These are phyloP conservation scores for Populus hybrid DNA, from an alignment of 441 rosid species.

Conservation along the genomic window DNA sequence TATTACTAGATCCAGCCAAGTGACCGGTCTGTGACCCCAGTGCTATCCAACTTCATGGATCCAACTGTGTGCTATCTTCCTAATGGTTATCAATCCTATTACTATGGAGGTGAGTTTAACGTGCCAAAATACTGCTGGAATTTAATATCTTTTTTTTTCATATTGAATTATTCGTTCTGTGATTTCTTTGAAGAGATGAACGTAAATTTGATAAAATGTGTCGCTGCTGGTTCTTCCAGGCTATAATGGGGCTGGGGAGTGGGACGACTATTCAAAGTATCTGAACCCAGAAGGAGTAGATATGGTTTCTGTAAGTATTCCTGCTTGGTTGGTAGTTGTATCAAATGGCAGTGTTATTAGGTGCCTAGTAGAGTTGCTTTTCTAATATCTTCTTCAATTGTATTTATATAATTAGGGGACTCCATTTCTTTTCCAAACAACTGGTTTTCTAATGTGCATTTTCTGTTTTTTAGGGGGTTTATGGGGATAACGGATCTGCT, in stretches of 20 bases:
- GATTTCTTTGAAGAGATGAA: too few species aligned
- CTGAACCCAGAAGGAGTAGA: conserved; percentile 59
- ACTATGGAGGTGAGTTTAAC: conserved; percentile 42
- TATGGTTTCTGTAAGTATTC: conserved; percentile 45
- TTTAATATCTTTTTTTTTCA: not conserved
- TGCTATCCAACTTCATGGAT: conserved; percentile 36
- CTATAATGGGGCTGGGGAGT: conserved; percentile 48
- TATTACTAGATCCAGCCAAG: conserved; percentile 32
- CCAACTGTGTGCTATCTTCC: too few species aligned
- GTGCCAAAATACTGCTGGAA: not conserved
- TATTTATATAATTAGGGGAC: conserved; percentile 25
- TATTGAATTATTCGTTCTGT: not conserved
- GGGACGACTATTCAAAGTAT: conserved; percentile 60
- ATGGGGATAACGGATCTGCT: conserved; percentile 46
- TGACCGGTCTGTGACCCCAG: conserved; percentile 66
- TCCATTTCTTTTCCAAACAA: conserved; percentile 3
- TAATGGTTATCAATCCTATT: conserved; percentile 47
- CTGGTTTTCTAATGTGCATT: not conserved
- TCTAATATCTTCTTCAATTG: conserved; percentile 45
- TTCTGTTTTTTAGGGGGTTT: conserved; percentile 50
- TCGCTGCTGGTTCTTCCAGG: conserved; percentile 16
- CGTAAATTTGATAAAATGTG: too few species aligned
- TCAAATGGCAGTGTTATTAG: not conserved
- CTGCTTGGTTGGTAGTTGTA: not conserved
- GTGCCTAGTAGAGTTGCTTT: not conserved